phyloP scores from a whole-genome alignment of 306 rosid species.

The Oemleria cerasiformis region DNA sequence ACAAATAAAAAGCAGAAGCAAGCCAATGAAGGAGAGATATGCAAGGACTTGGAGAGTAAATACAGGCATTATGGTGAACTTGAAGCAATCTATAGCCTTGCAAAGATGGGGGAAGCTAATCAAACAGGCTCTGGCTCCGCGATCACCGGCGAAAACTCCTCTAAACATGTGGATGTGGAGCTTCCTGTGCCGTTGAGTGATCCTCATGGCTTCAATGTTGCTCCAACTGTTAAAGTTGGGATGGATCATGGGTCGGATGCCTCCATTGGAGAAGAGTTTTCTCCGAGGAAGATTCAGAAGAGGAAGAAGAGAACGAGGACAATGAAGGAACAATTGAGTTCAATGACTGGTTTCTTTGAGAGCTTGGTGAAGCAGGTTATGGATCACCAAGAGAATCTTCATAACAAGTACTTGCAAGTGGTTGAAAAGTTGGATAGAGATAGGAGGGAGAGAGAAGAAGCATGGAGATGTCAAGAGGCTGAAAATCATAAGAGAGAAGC shows the following conservation, averaged over 20 bases:
- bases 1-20: slow-evolving; percentile 16
- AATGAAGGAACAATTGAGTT: slow-evolving; percentile 7
- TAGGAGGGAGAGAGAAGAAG: slow-evolving; percentile 27
- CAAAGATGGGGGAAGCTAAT: slow-evolving; percentile 16
- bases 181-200: slow-evolving; percentile 5
- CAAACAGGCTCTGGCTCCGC: slow-evolving; percentile 30
- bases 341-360: slow-evolving; percentile 18
- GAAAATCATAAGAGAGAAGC: slow-evolving; percentile 28
- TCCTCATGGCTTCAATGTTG: background rate
- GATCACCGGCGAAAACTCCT: slow-evolving; percentile 17
- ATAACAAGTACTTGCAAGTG: slow-evolving; percentile 20
- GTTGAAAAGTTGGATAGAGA: slow-evolving; percentile 23
- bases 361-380: slow-evolving; percentile 24
- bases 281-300: slow-evolving; percentile 2
- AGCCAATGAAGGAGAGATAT: slow-evolving; percentile 1
- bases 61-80: slow-evolving; percentile 22
- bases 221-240: background rate
- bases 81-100: slow-evolving; percentile 25
- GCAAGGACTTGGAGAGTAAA: slow-evolving; percentile 19
- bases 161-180: slow-evolving; percentile 3
- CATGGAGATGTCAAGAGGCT: slow-evolving; percentile 26
- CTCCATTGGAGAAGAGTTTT: slow-evolving; percentile 21
- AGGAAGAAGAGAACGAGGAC: slow-evolving; percentile 23
- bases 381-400: slow-evolving; percentile 29
- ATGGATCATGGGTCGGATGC: slow-evolving; percentile 12